Conservation (phyloP, 2,329 filamentous ascomycete species). For the Leptographium galeiforme region DNA sequence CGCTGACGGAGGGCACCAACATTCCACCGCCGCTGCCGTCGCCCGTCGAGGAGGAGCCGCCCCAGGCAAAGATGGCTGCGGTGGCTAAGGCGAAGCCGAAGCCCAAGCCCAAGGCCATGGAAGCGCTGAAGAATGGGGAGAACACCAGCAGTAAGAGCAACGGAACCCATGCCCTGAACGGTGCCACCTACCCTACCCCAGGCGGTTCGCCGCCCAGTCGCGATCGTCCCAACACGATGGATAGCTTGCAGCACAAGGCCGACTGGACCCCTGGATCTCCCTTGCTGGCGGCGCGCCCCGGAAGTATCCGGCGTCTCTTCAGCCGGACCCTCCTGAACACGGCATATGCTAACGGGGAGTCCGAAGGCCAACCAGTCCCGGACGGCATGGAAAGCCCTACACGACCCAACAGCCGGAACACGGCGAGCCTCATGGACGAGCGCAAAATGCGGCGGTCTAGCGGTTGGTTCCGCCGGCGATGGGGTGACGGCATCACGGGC, state of each 20-base stretch:
- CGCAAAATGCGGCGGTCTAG: slow-evolving; percentile 42
- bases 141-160: slow-evolving; percentile 22
- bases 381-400: slow-evolving; percentile 8
- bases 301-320: slow-evolving; percentile 44
- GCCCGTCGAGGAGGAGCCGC: slow-evolving; percentile 33
- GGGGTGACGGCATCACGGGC: slow-evolving; percentile 18
- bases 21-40: slow-evolving; percentile 46
- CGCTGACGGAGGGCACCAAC: slow-evolving; percentile 46
- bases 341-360: slow-evolving; percentile 36
- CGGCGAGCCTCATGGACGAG: slow-evolving; percentile 34
- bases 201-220: slow-evolving; percentile 16
- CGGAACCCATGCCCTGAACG: slow-evolving; percentile 21
- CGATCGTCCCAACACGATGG: slow-evolving; percentile 17
- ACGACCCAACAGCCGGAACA: slow-evolving; percentile 38
- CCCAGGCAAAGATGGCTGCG: slow-evolving; percentile 13
- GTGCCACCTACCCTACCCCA: slow-evolving; percentile 7
- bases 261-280: slow-evolving; percentile 40
- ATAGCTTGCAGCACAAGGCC: slow-evolving; percentile 33
- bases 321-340: slow-evolving; percentile 42
- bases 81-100: slow-evolving; percentile 12
- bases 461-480: slow-evolving; percentile 45
- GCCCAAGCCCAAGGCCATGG: slow-evolving; percentile 7
- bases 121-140: slow-evolving; percentile 9
- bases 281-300: slow-evolving; percentile 34
- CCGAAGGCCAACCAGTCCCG: slow-evolving; percentile 18